Percentiles rank a stretch among this genome's conserved stretches.
These are phyloP conservation scores for Pseudoneurospora amorphoporcata DNA, from an alignment of 495 filamentous ascomycete species.

Conservation along the genomic window DNA sequence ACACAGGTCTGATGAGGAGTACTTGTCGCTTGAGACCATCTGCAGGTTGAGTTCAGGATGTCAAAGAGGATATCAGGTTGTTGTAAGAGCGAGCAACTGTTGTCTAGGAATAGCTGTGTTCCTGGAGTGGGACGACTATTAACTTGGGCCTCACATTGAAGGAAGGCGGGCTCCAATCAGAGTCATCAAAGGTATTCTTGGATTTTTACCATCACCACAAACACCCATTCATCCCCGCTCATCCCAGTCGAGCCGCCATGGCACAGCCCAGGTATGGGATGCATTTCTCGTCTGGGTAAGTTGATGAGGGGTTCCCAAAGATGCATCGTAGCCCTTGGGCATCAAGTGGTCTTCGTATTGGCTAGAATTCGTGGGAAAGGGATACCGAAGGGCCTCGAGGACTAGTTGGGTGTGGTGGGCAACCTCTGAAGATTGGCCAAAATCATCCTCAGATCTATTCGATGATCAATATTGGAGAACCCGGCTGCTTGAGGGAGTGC, in stretches of 20 bases:
- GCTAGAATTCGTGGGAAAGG: background rate
- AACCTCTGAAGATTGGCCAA: background rate
- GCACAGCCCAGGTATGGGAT: background rate
- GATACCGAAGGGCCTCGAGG: background rate
- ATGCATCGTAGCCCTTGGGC: constrained; percentile 6
- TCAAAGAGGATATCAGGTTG: background rate
- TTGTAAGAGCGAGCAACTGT: background rate
- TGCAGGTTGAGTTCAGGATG: background rate
- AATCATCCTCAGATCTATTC: background rate
- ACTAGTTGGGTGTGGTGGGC: background rate
- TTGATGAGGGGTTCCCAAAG: constrained; percentile 20
- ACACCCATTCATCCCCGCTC: background rate
- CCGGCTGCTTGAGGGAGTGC: background rate
- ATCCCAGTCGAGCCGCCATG: background rate
- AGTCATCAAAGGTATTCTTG: background rate
- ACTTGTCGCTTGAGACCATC: background rate
- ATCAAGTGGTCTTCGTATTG: background rate
- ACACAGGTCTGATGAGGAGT: background rate
- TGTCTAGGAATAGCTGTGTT: background rate
- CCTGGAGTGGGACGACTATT: background rate
- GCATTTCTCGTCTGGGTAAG: background rate
- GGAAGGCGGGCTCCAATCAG: constrained; percentile 3
- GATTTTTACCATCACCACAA: background rate
- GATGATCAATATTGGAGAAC: background rate
- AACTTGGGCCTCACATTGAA: background rate